Conservation (phyloP, 768 basidiomycete species). For the Postia placenta region DNA sequence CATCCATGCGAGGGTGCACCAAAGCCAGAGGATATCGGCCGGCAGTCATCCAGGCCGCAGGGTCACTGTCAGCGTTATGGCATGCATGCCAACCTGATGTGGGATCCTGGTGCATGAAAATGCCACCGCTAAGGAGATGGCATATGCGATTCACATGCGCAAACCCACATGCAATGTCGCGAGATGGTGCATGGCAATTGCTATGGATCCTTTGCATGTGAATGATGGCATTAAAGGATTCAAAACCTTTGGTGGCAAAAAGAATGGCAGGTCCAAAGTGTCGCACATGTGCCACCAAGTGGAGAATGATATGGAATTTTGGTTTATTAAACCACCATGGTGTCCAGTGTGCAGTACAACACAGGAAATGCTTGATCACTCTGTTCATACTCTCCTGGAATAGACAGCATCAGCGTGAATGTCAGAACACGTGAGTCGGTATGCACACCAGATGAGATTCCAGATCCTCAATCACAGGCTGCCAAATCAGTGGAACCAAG, state of each 20-base stretch:
- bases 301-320: conserved; percentile 23
- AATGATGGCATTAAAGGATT: conserved; percentile 23
- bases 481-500: conserved; percentile 34
- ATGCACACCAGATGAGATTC: conserved; percentile 25
- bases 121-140: conserved; percentile 19
- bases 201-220: conserved; percentile 14
- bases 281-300: conserved; percentile 20
- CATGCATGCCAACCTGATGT: too few relatives aligned
- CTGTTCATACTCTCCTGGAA: conserved; percentile 7
- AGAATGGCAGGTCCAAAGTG: conserved; percentile 19
- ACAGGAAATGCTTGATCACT: conserved; percentile 16
- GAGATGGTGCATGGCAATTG: conserved; percentile 21
- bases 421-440: too few relatives aligned
- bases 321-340: conserved; percentile 21
- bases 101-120: not conserved
- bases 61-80: too few relatives aligned
- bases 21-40: too few relatives aligned
- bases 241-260: conserved; percentile 20
- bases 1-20: too few relatives aligned
- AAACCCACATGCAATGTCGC: conserved; percentile 18
- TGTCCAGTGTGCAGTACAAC: conserved; percentile 16
- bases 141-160: conserved; percentile 11
- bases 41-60: too few relatives aligned
- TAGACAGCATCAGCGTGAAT: not conserved
- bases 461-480: conserved; percentile 28